These are phyloP conservation scores for Ascochyta lentis DNA, from an alignment of 2,329 filamentous ascomycete genomes.

Conservation along the genomic window DNA sequence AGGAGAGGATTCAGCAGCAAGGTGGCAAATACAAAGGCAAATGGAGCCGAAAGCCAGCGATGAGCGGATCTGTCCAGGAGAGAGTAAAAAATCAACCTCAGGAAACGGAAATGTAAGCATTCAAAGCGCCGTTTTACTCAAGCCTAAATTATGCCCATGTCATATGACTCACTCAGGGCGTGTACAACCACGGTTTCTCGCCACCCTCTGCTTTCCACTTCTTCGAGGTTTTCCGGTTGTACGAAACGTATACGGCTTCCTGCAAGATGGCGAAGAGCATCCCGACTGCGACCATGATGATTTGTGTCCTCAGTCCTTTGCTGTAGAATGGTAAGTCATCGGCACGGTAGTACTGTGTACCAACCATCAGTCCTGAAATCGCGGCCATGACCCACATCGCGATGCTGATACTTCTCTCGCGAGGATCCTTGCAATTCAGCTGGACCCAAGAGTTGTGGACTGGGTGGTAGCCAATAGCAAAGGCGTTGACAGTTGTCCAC, in stretches of 20 bases:
- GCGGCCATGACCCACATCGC: constrained; percentile 62
- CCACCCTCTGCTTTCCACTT: constrained; percentile 22
- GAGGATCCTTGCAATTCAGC: constrained; percentile 57
- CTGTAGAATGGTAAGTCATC: constrained; percentile 55
- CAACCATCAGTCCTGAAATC: constrained; percentile 59
- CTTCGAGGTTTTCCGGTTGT: constrained; percentile 45
- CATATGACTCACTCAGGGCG: constrained; percentile 10
- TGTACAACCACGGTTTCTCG: constrained; percentile 31
- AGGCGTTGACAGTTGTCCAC: constrained; percentile 60
- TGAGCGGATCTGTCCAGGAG: background rate
- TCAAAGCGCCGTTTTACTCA: background rate
- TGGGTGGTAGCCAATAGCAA: constrained; percentile 62
- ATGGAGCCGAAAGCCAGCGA: constrained; percentile 25
- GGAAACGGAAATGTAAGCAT: background rate
- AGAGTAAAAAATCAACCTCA: background rate
- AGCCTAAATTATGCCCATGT: background rate
- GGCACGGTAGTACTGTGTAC: constrained; percentile 58
- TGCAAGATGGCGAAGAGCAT: constrained; percentile 53
- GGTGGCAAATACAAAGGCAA: constrained; percentile 37
- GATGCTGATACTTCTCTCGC: constrained; percentile 59
- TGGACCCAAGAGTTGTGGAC: constrained; percentile 62
- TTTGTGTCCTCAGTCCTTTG: constrained; percentile 55
- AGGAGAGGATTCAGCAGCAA: constrained; percentile 40
- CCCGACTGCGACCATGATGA: constrained; percentile 53
- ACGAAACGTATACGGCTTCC: constrained; percentile 47